Evolutionary conservation across 768 basidiomycete species (phyloP), one percentile per base, ranked within the genome.

Genomic region (Rhodosporidiobolus odoratus): DNA sequence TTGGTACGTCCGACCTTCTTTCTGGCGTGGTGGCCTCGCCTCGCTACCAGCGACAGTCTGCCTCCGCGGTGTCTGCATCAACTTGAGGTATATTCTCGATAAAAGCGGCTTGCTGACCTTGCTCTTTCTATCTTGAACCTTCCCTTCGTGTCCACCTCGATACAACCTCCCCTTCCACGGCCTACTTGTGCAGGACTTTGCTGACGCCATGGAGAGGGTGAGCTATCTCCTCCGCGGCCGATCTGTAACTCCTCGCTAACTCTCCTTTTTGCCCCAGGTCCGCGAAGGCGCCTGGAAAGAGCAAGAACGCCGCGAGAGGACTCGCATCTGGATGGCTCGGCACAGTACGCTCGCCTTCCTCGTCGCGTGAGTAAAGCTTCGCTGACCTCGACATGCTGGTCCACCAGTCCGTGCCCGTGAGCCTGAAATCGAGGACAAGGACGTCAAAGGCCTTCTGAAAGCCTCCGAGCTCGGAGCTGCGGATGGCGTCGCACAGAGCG

Each of bases 261-360:
- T 4, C 15, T 6, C n/a, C 1, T 27, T 21, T 16, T n/a, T n/a
- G n/a, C n/a, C n/a, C n/a, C n/a, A n/a, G 21, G 69, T 73, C 58
- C 65, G 72, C 21, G 72, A 73, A 30, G 72, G 68, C 7, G 72
- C 72, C 0, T 66, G 48, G 41, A 59, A 67, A 40, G 72, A 73
- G 40, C 60, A 66, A 38, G 41, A 60, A 27, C 64, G 65, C 5
- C 56, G 66, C 13, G 57, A 71, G 48, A 38, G 65, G 23, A 56
- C 62, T 1, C 47, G 65, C 1, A 53, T 67, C 35, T 71, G 62
- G 65, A 66, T 67, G 65, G 57, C 57, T 0, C 50, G 48, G 1
- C 71, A 69, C 47, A 69, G 43, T 45, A 45, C 43, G n/a, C n/a
- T n/a, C n/a, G n/a, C n/a, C n/a, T n/a, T n/a, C n/a, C n/a, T n/a